phyloP scores from a whole-genome alignment of 441 rosid species.

The Isatis lusitanica region DNA sequence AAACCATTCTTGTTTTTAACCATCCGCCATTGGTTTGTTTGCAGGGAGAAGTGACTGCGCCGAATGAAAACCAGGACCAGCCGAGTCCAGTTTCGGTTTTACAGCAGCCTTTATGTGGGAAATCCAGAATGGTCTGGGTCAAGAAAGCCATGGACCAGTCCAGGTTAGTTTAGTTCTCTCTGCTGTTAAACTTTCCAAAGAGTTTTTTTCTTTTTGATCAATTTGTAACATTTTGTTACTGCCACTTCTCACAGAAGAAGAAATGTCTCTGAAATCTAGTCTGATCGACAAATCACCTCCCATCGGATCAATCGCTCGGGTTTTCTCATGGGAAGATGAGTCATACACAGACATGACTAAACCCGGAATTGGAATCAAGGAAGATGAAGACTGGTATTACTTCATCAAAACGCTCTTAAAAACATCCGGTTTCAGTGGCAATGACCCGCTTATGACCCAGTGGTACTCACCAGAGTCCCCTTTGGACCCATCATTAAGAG shows the following conservation, averaged over 20 bases:
- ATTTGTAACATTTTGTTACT: background rate
- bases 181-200: background rate
- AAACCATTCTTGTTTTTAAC: constrained; percentile 7
- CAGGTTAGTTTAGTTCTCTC: constrained; percentile 38
- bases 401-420: constrained; percentile 52
- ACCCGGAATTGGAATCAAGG: constrained; percentile 40
- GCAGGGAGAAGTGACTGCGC: constrained; percentile 44
- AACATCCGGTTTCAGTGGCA: constrained; percentile 49
- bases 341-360: constrained; percentile 45
- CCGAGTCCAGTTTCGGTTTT: constrained; percentile 91
- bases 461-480: constrained; percentile 86
- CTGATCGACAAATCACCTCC: constrained; percentile 83
- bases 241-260: constrained; percentile 42
- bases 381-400: constrained; percentile 57
- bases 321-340: constrained; percentile 60
- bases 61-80: constrained; percentile 72
- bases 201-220: background rate
- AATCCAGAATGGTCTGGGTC: constrained; percentile 39
- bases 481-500: constrained; percentile 64
- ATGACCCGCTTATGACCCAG: constrained; percentile 38
- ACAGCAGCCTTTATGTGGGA: constrained; percentile 50
- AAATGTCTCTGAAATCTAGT: constrained; percentile 46
- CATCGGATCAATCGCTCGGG: constrained; percentile 76
- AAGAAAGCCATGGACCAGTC: constrained; percentile 35
- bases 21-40: constrained; percentile 17